A percentile compares a stretch with the other conserved stretches of the same genome.
Evolutionary conservation across 495 filamentous ascomycete species (phyloP).

Genomic region (Sordaria brevicollis): DNA sequence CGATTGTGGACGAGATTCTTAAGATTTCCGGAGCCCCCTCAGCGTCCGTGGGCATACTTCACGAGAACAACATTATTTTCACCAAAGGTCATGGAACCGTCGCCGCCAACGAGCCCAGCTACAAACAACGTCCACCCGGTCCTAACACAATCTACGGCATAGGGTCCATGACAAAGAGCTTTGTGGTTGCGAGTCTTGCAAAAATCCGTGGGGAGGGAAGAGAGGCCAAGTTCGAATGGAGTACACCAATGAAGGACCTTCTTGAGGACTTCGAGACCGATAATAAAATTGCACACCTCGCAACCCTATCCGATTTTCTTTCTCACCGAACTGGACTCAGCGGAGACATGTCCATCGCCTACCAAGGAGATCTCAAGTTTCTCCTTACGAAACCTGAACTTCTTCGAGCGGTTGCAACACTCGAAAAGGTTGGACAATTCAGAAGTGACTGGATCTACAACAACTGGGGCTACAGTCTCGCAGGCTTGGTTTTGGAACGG

Average conservation of each 20-base stretch:
- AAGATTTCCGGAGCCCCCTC: not conserved
- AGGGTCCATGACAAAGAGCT: constrained; percentile 5
- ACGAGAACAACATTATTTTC: not conserved
- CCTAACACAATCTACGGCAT: constrained; percentile 4
- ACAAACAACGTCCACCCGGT: not conserved
- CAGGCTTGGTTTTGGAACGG: constrained; percentile 14
- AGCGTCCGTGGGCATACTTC: not conserved
- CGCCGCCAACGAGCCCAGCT: not conserved
- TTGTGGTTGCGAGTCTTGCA: not conserved
- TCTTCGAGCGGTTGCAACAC: not conserved
- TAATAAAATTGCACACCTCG: not conserved
- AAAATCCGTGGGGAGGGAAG: not conserved
- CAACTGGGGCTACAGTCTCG: constrained; percentile 15
- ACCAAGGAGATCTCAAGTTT: not conserved
- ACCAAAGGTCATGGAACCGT: not conserved
- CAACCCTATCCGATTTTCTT: constrained; percentile 2
- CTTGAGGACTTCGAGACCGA: constrained; percentile 1
- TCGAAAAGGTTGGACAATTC: not conserved
- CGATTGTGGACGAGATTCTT: not conserved
- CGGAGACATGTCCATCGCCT: not conserved
- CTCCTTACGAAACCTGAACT: not conserved
- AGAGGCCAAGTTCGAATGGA: not conserved
- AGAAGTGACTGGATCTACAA: constrained; percentile 16
- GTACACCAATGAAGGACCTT: not conserved
- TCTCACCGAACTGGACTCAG: constrained; percentile 3